phyloP scores from a whole-genome alignment of 2,329 filamentous ascomycete species.

The Fusarium torulosum region DNA sequence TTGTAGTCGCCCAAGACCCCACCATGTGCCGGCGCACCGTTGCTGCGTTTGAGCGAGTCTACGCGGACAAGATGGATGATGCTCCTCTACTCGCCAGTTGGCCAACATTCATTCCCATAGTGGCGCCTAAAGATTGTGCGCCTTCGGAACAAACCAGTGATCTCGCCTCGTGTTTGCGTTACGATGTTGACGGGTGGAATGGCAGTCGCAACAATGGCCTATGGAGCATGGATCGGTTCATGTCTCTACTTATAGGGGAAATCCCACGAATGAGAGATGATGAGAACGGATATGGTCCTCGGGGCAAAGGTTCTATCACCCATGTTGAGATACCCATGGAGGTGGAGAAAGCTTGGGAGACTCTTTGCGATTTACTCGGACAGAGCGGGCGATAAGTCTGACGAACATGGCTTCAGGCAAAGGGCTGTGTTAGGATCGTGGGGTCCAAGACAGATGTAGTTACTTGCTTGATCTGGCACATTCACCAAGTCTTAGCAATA shows the following conservation, averaged over 20 bases:
- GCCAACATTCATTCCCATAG: slow-evolving; percentile 38
- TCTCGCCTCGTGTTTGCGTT: slow-evolving; percentile 18
- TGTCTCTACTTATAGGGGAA: slow-evolving; percentile 40
- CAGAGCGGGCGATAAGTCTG: slow-evolving; percentile 10
- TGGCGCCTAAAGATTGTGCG: neutral
- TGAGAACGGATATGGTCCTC: slow-evolving; percentile 37
- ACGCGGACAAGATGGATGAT: slow-evolving; percentile 4
- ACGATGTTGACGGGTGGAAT: neutral
- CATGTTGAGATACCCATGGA: slow-evolving; percentile 32
- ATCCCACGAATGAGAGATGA: slow-evolving; percentile 43
- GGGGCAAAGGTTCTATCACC: slow-evolving; percentile 36
- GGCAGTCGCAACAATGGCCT: neutral
- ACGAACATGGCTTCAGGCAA: neutral
- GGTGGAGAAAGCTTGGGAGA: slow-evolving; percentile 31
- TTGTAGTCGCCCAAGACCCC: slow-evolving; percentile 40
- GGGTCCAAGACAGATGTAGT: too few relatives aligned
- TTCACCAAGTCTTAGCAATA: too few relatives aligned
- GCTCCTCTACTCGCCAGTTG: slow-evolving; percentile 25
- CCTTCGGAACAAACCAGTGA: neutral
- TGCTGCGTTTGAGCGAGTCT: slow-evolving; percentile 36
- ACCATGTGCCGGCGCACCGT: slow-evolving; percentile 41
- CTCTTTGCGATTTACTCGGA: slow-evolving; percentile 13
- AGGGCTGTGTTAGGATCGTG: too few relatives aligned
- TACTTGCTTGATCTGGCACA: too few relatives aligned
- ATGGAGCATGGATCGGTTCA: slow-evolving; percentile 39